Evolutionary conservation across 176 grass and related monocot genomes (phyloP).

Genomic region (Aegilops tauschii): DNA sequence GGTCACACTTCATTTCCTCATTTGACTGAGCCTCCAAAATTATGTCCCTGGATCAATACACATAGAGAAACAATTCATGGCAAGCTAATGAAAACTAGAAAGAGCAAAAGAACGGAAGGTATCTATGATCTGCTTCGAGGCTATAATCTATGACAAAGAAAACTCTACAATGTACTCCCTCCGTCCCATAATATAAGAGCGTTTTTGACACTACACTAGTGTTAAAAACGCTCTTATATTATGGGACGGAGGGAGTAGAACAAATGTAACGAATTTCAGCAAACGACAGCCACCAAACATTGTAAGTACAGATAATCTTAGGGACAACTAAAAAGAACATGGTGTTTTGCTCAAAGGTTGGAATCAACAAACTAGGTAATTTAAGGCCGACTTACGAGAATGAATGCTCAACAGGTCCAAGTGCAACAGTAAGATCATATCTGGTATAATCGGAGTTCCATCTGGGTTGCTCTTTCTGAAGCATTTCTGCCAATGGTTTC

Average conservation of each 20-base stretch:
- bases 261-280: not conserved
- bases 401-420: conserved; percentile 39
- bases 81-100: not conserved
- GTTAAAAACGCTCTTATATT: no score
- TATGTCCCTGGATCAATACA: conserved; percentile 59
- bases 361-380: not conserved
- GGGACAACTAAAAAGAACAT: not conserved
- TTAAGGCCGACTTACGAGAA: conserved; percentile 58
- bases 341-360: not conserved
- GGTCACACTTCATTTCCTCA: conserved; percentile 39
- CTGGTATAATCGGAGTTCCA: conserved; percentile 43
- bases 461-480: conserved; percentile 67
- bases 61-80: not conserved
- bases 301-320: not conserved
- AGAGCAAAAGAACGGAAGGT: not conserved
- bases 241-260: no score
- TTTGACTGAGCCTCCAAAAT: conserved; percentile 71
- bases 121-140: not conserved
- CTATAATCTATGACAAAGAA: not conserved
- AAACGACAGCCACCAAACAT: not conserved
- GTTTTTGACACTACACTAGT: no score
- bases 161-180: not conserved
- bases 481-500: conserved; percentile 61
- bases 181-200: no score
- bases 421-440: conserved; percentile 48